Conservation (phyloP, 139 green algal species). For the Asterochloris erici region DNA sequence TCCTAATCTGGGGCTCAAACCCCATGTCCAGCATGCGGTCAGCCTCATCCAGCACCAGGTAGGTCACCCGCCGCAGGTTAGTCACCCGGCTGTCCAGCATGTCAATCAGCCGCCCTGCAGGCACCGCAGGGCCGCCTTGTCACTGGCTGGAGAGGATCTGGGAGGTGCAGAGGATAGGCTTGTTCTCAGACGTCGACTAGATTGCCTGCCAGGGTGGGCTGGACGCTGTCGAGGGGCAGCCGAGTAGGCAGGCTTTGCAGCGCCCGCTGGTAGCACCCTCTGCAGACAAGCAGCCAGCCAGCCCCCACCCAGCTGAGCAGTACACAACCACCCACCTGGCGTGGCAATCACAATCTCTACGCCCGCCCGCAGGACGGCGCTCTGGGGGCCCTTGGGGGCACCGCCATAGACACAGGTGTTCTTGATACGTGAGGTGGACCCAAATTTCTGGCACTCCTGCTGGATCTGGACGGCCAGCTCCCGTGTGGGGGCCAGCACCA, state of each 20-base stretch:
- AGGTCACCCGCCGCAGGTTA: constrained; percentile 77
- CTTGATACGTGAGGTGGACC: constrained; percentile 76
- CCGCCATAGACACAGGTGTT: constrained; percentile 88
- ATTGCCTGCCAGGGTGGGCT: too few species aligned
- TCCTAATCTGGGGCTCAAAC: constrained; percentile 69
- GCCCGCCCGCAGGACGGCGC: constrained; percentile 42
- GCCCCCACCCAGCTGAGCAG: too few species aligned
- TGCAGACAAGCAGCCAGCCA: too few species aligned
- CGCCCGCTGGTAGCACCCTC: too few species aligned
- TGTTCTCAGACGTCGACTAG: too few species aligned
- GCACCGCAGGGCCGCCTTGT: neutral
- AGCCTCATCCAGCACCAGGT: constrained; percentile 93
- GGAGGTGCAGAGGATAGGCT: too few species aligned
- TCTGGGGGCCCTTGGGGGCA: constrained; percentile 74
- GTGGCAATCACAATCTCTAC: constrained; percentile 93
- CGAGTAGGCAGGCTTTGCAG: too few species aligned
- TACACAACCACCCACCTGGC: constrained; percentile 34
- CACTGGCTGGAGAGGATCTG: too few species aligned
- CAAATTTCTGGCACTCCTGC: constrained; percentile 91
- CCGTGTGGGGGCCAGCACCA: constrained; percentile 86
- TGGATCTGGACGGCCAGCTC: constrained; percentile 94
- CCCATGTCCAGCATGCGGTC: constrained; percentile 97
- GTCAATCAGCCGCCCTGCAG: constrained; percentile 79
- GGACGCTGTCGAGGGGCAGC: too few species aligned
- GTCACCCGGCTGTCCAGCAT: constrained; percentile 70